Percentiles rank a stretch among this genome's conserved stretches.
These are phyloP conservation scores for Didymella pomorum DNA, from an alignment of 2,329 filamentous ascomycete genomes.

Conservation along the genomic window DNA sequence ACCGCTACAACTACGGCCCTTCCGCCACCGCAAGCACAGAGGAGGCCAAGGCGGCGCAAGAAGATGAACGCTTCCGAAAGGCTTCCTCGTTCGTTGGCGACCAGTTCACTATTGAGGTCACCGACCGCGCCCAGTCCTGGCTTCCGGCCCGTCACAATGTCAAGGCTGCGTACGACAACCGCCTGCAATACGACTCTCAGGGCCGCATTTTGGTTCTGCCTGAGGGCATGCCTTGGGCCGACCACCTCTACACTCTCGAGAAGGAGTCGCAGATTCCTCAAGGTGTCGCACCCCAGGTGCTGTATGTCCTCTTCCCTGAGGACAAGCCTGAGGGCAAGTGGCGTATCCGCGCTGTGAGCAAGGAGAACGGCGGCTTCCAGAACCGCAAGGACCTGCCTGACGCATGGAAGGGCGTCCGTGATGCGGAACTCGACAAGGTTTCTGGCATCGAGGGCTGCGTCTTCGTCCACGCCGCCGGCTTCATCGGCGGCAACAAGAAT, in stretches of 20 bases:
- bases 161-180: conserved; percentile 74
- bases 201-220: conserved; percentile 82
- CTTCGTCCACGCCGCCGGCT: conserved; percentile 93
- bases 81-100: conserved; percentile 87
- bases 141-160: conserved; percentile 86
- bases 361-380: conserved; percentile 83
- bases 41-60: conserved; percentile 68
- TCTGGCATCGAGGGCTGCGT: conserved; percentile 76
- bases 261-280: conserved; percentile 57
- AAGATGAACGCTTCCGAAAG: conserved; percentile 79
- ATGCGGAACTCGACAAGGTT: conserved; percentile 80
- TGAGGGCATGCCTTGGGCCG: conserved; percentile 90
- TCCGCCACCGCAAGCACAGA: conserved; percentile 49
- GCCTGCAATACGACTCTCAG: conserved; percentile 71
- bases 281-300: conserved; percentile 64
- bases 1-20: conserved; percentile 76
- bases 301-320: conserved; percentile 94
- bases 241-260: conserved; percentile 91
- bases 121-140: conserved; percentile 80
- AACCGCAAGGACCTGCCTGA: conserved; percentile 92
- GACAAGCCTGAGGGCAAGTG: conserved; percentile 79
- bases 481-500: conserved; percentile 94
- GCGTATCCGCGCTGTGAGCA: conserved; percentile 92
- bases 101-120: conserved; percentile 82
- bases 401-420: conserved; percentile 88